Evolutionary conservation across 2,329 filamentous ascomycete species (phyloP).

Genomic region (Fusarium lyarnte): DNA sequence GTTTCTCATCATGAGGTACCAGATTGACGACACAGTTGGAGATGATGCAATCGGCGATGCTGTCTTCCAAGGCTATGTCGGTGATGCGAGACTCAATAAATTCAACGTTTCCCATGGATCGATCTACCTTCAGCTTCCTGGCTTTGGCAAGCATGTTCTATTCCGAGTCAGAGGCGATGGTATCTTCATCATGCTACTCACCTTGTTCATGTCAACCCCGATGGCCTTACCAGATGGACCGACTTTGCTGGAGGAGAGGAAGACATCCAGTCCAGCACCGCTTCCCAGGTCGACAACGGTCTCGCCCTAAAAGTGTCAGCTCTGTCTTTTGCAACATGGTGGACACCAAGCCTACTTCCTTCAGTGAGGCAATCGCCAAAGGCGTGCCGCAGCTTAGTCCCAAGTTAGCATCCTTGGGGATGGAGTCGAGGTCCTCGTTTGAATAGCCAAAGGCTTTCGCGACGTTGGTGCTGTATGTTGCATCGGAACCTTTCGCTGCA

Average conservation of each 20-base stretch:
- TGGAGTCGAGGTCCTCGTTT: background rate
- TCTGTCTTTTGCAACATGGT: rapidly evolving
- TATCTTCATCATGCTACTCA: rapidly evolving
- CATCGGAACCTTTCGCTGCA: background rate
- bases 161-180: background rate
- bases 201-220: conserved; percentile 8
- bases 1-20: conserved; percentile 62
- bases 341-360: background rate
- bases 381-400: conserved; percentile 4
- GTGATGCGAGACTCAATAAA: conserved; percentile 1
- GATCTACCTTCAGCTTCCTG: background rate
- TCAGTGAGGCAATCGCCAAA: background rate
- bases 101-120: background rate
- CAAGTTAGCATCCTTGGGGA: background rate
- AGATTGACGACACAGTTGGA: conserved; percentile 73
- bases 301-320: background rate
- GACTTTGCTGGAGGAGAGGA: background rate
- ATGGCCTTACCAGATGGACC: background rate
- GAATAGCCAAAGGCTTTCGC: conserved; percentile 16
- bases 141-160: background rate
- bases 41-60: conserved; percentile 53
- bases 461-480: background rate
- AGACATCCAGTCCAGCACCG: background rate
- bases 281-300: conserved; percentile 2
- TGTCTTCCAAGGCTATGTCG: background rate